Conservation (phyloP, 129 eudicot genomes). For the Helichrysum umbraculigerum region DNA sequence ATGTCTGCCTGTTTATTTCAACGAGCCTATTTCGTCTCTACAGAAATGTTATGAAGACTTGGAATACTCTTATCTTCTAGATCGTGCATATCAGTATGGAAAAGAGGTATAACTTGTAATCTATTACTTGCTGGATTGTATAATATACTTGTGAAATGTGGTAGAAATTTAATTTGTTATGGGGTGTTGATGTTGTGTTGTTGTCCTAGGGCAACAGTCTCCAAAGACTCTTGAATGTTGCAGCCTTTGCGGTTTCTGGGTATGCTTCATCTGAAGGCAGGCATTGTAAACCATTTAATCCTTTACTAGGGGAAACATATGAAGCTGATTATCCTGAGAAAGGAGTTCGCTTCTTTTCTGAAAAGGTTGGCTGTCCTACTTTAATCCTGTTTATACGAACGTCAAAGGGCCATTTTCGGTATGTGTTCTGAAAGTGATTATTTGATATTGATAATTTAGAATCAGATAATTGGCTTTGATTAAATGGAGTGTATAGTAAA, state of each 20-base stretch:
- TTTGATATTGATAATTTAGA: background rate
- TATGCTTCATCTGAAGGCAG: conserved; percentile 93
- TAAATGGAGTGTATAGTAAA: background rate
- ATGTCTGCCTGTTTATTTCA: conserved; percentile 83
- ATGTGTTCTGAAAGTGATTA: background rate
- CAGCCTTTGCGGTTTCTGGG: conserved; percentile 92
- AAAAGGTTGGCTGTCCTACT: conserved; percentile 54
- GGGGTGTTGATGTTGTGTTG: conserved; percentile 5
- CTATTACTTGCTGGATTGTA: background rate
- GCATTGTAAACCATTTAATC: conserved; percentile 92
- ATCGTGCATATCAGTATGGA: conserved; percentile 79
- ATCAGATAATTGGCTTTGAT: background rate
- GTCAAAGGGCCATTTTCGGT: background rate
- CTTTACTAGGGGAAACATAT: conserved; percentile 88
- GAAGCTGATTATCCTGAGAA: conserved; percentile 93
- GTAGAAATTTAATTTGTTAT: conserved; percentile 17
- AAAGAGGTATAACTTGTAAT: conserved; percentile 53
- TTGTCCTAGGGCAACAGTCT: conserved; percentile 75
- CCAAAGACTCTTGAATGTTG: conserved; percentile 75
- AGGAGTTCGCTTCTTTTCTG: conserved; percentile 87
- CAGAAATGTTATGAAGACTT: conserved; percentile 86
- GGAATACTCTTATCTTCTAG: conserved; percentile 81
- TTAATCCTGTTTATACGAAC: background rate
- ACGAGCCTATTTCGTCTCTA: conserved; percentile 81
- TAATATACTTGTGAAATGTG: background rate